Evolutionary conservation across 495 filamentous ascomycete species (phyloP).

Genomic region (Penicillium manginii): DNA sequence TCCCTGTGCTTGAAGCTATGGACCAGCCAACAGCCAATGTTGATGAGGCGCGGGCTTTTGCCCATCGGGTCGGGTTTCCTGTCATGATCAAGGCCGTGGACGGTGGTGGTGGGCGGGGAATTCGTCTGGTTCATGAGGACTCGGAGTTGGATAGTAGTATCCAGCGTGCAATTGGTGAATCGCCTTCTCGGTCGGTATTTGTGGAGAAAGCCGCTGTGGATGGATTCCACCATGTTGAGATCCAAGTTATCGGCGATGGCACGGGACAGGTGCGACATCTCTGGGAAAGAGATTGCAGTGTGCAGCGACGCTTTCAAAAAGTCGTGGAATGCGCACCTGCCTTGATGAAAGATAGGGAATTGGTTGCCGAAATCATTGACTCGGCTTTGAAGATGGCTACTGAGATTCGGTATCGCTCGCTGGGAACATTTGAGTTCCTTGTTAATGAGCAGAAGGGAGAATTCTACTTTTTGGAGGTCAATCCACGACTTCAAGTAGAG

Average conservation of each 20-base stretch:
- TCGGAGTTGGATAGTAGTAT: constrained; percentile 46
- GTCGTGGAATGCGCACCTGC: constrained; percentile 56
- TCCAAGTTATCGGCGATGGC: constrained; percentile 63
- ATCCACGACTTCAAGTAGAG: constrained; percentile 62
- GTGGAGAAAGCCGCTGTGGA: constrained; percentile 56
- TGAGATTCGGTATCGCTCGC: constrained; percentile 53
- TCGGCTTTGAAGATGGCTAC: constrained; percentile 46
- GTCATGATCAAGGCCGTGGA: constrained; percentile 62
- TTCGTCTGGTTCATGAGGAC: constrained; percentile 43
- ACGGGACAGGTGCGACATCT: constrained; percentile 52
- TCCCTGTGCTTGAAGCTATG: constrained; percentile 58
- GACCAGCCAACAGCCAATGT: constrained; percentile 43
- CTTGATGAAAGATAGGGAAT: constrained; percentile 35
- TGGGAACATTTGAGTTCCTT: constrained; percentile 66
- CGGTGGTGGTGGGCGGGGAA: constrained; percentile 57
- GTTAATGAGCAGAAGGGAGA: constrained; percentile 56
- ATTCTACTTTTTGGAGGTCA: constrained; percentile 70
- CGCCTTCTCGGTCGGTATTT: constrained; percentile 55
- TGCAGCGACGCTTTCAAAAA: constrained; percentile 61
- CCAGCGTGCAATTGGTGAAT: constrained; percentile 50
- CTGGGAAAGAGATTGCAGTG: constrained; percentile 63
- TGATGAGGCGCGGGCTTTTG: constrained; percentile 47
- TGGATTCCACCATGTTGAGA: constrained; percentile 59
- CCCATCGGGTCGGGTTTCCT: constrained; percentile 50
- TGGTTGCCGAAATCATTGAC: constrained; percentile 45